These are phyloP conservation scores for Kwoniella shivajii DNA, from an alignment of 1,284 basidiomycete genomes.

Conservation along the genomic window DNA sequence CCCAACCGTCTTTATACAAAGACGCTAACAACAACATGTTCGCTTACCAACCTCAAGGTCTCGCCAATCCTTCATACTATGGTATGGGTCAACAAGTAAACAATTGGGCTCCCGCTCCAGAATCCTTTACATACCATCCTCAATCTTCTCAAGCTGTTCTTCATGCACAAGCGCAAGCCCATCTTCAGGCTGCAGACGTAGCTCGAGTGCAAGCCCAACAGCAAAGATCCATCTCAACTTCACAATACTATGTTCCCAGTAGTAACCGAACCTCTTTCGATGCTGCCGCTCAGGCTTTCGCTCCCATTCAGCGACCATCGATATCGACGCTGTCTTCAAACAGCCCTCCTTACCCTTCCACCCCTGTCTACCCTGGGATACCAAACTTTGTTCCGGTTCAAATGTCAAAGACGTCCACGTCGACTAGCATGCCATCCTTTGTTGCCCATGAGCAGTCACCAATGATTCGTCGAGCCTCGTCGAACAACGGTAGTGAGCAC, in stretches of 20 bases:
- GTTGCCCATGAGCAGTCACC: conserved; percentile 6
- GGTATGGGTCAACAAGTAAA: conserved; percentile 2
- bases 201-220: conserved; percentile 25
- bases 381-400: conserved; percentile 7
- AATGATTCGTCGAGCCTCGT: conserved; percentile 2
- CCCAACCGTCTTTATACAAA: not conserved
- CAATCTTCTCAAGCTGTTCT: conserved; percentile 23
- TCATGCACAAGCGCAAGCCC: conserved; percentile 43
- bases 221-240: conserved; percentile 9
- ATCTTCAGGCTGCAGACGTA: conserved; percentile 37
- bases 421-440: conserved; percentile 15
- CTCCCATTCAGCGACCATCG: conserved; percentile 21
- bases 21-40: conserved; percentile 29
- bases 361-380: conserved; percentile 25
- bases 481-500: conserved; percentile 7
- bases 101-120: conserved; percentile 16
- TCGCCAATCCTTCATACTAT: conserved; percentile 8
- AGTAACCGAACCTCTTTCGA: conserved; percentile 10
- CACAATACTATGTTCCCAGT: conserved; percentile 14
- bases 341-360: conserved; percentile 34
- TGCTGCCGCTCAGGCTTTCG: not conserved
- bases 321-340: conserved; percentile 22
- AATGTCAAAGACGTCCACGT: conserved; percentile 16
- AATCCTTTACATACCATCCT: conserved; percentile 27
- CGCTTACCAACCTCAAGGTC: conserved; percentile 29